Evolutionary conservation across 805 yeast genomes (phyloP).

Genomic region (Pichia membranifaciens): DNA sequence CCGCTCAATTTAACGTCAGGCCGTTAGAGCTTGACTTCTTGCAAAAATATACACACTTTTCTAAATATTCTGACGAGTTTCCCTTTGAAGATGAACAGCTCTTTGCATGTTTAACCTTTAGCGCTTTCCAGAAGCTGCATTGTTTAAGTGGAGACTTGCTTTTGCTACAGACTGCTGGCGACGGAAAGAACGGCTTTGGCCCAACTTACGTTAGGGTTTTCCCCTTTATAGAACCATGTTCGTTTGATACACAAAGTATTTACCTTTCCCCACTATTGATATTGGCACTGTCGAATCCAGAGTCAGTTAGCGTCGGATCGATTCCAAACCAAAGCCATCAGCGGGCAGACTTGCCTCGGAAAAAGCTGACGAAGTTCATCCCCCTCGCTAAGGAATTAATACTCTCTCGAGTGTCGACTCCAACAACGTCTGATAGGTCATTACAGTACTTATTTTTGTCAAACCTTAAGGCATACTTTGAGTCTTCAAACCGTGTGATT

Average conservation of each 20-base stretch:
- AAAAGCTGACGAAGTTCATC: constrained; percentile 22
- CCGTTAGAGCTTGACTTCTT: constrained; percentile 11
- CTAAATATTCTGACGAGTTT: constrained; percentile 16
- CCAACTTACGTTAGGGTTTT: constrained; percentile 38
- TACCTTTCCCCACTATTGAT: constrained; percentile 61
- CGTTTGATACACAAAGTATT: constrained; percentile 33
- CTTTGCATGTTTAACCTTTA: constrained; percentile 41
- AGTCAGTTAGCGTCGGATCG: neutral
- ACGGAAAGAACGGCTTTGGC: neutral
- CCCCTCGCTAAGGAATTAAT: constrained; percentile 58
- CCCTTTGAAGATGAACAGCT: constrained; percentile 40
- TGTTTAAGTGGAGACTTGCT: constrained; percentile 67
- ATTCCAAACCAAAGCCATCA: neutral
- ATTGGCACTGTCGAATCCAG: constrained; percentile 34
- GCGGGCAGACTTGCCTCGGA: constrained; percentile 19
- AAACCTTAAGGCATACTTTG: constrained; percentile 58
- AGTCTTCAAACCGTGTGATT: constrained; percentile 51
- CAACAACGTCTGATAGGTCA: constrained; percentile 57
- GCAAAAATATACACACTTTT: constrained; percentile 17
- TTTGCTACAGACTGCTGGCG: constrained; percentile 13
- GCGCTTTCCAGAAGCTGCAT: constrained; percentile 51
- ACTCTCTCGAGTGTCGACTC: constrained; percentile 62
- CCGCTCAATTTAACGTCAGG: neutral
- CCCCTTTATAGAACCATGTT: constrained; percentile 62
- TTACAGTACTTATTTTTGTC: constrained; percentile 56